phyloP scores from a whole-genome alignment of 108 stramenopile genomes.

The Fistulifera pelliculosa region DNA sequence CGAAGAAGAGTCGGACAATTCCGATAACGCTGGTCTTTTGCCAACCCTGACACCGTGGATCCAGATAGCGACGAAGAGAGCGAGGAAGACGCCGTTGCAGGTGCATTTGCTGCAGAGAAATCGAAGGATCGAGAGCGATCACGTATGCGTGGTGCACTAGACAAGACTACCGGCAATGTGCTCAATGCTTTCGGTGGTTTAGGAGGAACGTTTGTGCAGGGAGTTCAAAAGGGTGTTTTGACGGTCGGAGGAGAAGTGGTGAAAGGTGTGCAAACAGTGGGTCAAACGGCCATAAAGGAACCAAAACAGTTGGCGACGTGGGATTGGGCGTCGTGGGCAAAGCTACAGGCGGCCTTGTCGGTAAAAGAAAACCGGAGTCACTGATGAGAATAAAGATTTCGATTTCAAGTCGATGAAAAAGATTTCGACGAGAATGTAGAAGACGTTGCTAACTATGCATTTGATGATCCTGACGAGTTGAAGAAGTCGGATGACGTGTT shows the following conservation, averaged over 20 bases:
- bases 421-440: conserved; percentile 3
- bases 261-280: background rate
- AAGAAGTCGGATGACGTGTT: conserved; percentile 2
- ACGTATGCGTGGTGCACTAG: conserved; percentile 4
- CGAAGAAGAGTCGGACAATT: no score
- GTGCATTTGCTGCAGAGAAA: conserved; percentile 1
- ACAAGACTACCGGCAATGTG: conserved; percentile 3
- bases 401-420: background rate
- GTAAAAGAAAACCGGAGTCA: conserved; percentile 3
- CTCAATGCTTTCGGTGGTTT: conserved; percentile 11
- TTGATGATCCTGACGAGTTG: conserved; percentile 8
- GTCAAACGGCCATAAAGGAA: conserved; percentile 1
- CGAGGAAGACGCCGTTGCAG: conserved; percentile 6
- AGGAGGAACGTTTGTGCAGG: background rate
- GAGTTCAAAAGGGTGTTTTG: background rate
- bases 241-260: conserved; percentile 1
- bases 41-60: no score
- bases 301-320: conserved; percentile 9
- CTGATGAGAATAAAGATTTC: conserved; percentile 10
- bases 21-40: no score
- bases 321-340: background rate
- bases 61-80: no score
- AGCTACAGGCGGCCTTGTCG: background rate
- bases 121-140: conserved; percentile 8
- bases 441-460: conserved; percentile 5